Evolutionary conservation across 306 rosid genomes (phyloP).

Genomic region (Citrullus amarus): DNA sequence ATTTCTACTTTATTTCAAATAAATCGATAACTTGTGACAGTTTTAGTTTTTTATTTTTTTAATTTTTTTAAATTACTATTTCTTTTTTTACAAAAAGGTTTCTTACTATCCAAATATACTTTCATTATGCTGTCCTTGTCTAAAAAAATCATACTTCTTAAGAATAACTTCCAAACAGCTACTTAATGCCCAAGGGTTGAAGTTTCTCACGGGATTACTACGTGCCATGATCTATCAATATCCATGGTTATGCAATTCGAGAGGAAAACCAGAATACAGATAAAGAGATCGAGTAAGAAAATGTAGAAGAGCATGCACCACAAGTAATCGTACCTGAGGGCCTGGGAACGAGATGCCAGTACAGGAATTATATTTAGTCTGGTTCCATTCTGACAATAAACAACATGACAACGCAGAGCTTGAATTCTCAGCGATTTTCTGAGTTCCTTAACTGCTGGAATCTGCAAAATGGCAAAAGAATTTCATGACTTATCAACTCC

Average conservation of each 20-base stretch:
- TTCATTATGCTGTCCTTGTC: not conserved
- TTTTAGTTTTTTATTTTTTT: too few relatives aligned
- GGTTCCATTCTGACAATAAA: constrained; percentile 83
- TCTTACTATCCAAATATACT: not conserved
- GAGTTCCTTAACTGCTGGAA: constrained; percentile 79
- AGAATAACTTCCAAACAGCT: not conserved
- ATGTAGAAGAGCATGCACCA: not conserved
- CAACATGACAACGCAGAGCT: constrained; percentile 91
- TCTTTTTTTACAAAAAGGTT: not conserved
- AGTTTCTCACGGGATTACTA: not conserved
- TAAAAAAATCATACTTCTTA: not conserved
- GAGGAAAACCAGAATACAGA: not conserved
- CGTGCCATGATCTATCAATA: not conserved
- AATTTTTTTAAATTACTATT: too few relatives aligned
- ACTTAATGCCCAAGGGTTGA: not conserved
- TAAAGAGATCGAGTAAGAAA: not conserved
- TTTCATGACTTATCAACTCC: not conserved
- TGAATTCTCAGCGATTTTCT: constrained; percentile 77
- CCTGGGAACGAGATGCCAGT: constrained; percentile 92
- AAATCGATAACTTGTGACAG: not conserved
- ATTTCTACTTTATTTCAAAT: not conserved
- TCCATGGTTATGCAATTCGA: not conserved
- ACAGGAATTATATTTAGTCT: constrained; percentile 89
- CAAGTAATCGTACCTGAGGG: constrained; percentile 66
- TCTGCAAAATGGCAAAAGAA: constrained; percentile 27